Evolutionary conservation across 106 monocot genomes (phyloP).

Genomic region (Platanthera zijinensis): DNA sequence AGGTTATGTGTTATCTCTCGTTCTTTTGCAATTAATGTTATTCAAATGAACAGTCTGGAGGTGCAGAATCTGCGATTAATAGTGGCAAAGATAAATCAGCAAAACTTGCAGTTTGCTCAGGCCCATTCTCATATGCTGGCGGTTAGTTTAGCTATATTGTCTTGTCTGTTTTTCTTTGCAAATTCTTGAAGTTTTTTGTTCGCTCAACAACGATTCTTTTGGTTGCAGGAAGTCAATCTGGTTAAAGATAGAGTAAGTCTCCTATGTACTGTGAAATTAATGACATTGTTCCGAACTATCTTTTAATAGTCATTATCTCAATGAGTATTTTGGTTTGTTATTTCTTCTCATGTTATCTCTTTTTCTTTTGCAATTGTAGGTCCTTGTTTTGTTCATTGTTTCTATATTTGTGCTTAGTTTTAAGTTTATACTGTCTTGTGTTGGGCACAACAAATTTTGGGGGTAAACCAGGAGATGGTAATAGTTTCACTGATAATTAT

Average conservation of each 20-base stretch:
- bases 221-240: conserved; percentile 44
- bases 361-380: too few relatives aligned
- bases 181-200: not conserved
- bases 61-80: conserved; percentile 39
- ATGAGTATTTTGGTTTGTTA: not conserved
- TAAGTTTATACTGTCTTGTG: too few relatives aligned
- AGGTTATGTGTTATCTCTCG: not conserved
- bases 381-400: too few relatives aligned
- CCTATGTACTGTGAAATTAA: not conserved
- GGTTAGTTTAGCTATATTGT: conserved; percentile 21
- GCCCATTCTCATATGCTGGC: conserved; percentile 52
- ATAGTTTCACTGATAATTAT: too few relatives aligned
- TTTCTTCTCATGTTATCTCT: too few relatives aligned
- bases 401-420: too few relatives aligned
- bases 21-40: conserved; percentile 11
- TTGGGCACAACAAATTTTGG: too few relatives aligned
- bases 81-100: conserved; percentile 35
- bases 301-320: not conserved
- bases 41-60: conserved; percentile 36
- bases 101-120: conserved; percentile 61
- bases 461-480: too few relatives aligned
- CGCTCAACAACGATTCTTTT: not conserved
- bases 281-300: not conserved
- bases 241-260: conserved; percentile 45
- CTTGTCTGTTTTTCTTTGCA: not conserved